phyloP scores from a whole-genome alignment of 352 stramenopile genomes.

The Globisporangium okanoganense region DNA sequence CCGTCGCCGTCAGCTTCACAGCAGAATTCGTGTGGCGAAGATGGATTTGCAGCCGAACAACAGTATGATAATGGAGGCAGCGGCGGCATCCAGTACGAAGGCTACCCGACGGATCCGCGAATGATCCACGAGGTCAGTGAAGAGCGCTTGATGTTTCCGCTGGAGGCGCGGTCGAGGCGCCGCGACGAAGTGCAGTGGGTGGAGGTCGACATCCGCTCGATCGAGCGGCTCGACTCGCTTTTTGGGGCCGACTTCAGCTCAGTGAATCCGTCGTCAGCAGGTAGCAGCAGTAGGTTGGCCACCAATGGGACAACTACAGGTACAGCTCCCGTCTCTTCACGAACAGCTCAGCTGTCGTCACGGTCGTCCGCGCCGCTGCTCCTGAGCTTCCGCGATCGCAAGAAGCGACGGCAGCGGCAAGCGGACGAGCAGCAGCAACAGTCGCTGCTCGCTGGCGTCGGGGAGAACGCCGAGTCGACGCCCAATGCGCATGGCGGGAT shows the following conservation, averaged over 20 bases:
- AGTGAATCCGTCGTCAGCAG: not conserved
- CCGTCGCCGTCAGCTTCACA: not conserved
- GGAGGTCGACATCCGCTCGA: slow-evolving; percentile 20
- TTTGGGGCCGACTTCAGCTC: slow-evolving; percentile 16
- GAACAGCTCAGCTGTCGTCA: too few species aligned
- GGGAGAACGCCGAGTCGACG: not conserved
- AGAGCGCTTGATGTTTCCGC: slow-evolving; percentile 29
- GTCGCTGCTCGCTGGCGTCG: slow-evolving; percentile 5
- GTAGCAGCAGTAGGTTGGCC: not conserved
- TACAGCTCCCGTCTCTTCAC: slow-evolving; percentile 2
- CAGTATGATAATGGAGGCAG: not conserved
- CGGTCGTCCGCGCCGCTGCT: slow-evolving; percentile 2
- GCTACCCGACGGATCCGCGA: slow-evolving; percentile 16
- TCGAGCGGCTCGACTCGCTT: slow-evolving; percentile 33
- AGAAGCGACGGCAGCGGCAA: slow-evolving; percentile 7
- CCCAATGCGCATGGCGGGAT: not conserved
- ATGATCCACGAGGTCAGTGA: slow-evolving; percentile 28
- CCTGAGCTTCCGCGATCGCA: slow-evolving; percentile 15
- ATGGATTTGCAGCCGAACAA: not conserved
- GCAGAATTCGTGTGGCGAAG: not conserved
- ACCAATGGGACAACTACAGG: not conserved
- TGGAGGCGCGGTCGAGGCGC: slow-evolving; percentile 25
- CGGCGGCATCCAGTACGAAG: slow-evolving; percentile 19
- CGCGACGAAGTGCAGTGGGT: slow-evolving; percentile 30
- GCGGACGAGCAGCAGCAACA: not conserved